Percentiles rank a stretch among this genome's conserved stretches.
These are phyloP conservation scores for Misopates orontium DNA, from an alignment of 257 asterid species.

Conservation along the genomic window DNA sequence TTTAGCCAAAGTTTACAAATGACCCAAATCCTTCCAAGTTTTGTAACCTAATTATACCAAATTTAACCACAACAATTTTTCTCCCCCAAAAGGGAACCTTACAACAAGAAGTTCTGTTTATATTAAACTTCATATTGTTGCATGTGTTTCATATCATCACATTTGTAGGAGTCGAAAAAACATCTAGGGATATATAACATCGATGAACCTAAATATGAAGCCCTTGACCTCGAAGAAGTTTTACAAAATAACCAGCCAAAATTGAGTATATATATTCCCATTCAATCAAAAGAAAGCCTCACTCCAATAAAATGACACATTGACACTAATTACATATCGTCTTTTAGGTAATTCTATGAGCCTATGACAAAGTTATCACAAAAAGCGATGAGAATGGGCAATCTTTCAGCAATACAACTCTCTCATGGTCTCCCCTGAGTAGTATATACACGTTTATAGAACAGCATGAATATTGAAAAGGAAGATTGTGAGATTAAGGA, in stretches of 20 bases:
- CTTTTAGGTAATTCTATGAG: neutral
- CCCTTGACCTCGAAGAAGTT: neutral
- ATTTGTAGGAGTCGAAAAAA: neutral
- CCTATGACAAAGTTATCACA: neutral
- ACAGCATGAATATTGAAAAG: too few species aligned
- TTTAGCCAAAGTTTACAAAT: slow-evolving; percentile 14
- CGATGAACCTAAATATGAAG: neutral
- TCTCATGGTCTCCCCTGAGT: neutral
- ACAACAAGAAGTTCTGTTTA: neutral
- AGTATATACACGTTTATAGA: neutral
- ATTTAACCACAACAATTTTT: slow-evolving; percentile 3
- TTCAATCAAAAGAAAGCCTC: neutral
- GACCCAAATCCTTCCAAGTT: slow-evolving; percentile 13
- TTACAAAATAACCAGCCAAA: neutral
- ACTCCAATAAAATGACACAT: neutral
- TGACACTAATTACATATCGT: neutral
- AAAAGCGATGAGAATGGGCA: neutral
- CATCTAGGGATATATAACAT: neutral
- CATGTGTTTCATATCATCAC: slow-evolving; percentile 11
- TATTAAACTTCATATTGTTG: neutral
- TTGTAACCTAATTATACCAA: neutral
- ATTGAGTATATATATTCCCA: neutral
- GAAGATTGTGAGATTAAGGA: too few species aligned
- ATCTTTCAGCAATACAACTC: slow-evolving; percentile 3
- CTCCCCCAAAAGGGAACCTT: neutral